Conservation (phyloP, 1,139 yeast species). For the Geotrichum fermentans region DNA sequence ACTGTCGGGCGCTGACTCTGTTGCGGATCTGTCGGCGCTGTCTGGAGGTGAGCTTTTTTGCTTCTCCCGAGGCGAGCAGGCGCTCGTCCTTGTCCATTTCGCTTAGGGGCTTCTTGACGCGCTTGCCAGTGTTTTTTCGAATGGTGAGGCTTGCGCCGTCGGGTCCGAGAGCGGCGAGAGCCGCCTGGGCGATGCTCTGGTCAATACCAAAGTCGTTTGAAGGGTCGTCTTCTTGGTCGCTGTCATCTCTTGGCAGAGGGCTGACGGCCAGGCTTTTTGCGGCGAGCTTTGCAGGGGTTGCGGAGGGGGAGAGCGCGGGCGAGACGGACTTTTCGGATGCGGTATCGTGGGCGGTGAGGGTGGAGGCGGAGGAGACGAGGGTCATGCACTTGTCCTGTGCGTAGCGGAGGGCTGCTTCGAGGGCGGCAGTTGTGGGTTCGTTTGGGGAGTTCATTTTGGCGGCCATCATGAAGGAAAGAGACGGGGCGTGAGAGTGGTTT, state of each 20-base stretch:
- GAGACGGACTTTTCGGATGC: not conserved
- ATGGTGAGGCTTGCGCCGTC: constrained; percentile 11
- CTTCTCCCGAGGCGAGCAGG: constrained; percentile 32
- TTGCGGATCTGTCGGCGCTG: constrained; percentile 36
- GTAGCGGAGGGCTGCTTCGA: constrained; percentile 14
- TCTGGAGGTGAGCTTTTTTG: constrained; percentile 32
- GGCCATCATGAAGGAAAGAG: no score
- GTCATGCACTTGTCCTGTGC: constrained; percentile 14
- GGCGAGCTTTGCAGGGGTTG: not conserved
- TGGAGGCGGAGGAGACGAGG: constrained; percentile 1
- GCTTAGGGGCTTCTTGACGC: constrained; percentile 12
- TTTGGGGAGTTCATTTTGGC: not conserved
- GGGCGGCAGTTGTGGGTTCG: constrained; percentile 9
- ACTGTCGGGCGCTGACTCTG: constrained; percentile 36
- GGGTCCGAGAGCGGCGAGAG: constrained; percentile 17
- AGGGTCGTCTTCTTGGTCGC: constrained; percentile 1
- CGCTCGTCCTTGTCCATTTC: constrained; percentile 33
- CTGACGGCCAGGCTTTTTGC: not conserved
- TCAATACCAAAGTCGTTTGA: constrained; percentile 18
- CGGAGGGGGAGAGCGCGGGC: not conserved
- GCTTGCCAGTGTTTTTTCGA: not conserved
- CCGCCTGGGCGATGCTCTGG: constrained; percentile 16
- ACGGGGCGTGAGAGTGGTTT: no score
- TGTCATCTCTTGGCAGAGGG: not conserved
- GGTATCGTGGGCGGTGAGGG: not conserved